Base-by-base conservation (phyloP, 2,329 filamentous ascomycete genomes). In the Geosmithia putterillii region DNA sequence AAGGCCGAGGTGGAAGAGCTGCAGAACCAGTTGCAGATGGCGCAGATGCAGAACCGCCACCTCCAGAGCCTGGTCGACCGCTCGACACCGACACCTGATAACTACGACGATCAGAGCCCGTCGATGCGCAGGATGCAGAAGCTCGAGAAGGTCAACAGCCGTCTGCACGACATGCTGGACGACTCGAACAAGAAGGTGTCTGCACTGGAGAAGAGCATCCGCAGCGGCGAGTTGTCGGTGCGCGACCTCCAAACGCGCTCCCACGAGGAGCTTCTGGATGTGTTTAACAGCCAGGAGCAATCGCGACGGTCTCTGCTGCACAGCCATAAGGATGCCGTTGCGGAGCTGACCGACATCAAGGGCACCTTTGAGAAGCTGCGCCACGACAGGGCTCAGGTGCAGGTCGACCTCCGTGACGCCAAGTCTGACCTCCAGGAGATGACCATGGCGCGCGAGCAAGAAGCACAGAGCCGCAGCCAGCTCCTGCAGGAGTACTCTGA, bases 181-280 rank as follows among this genome's bases (percentile, higher is more conserved):
- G 88, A 95, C 59, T 95, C 90, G 3, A 73, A 83, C 17, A 90
- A 86, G 70, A 95, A 95, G 65, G 83, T 95, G 2, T 95, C 90
- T 7, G 77, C 83, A 1, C 66, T 96, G 19, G 92, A 96, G 62
- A 84, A 86, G 58, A 88, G 81, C 47, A 82, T 96, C 45, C 84
- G 83, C 45, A 85, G 82, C 32, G 92, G 89, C 12, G 86, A 95
- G 59, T 70, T 96, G 5, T 92, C 87, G 0, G 70, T 95, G 38
- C 84, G 88, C 41, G 90, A 96, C 60, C 79, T 96, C 39, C 89
- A 95, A 60, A 84, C 89, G 2, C 89, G 86, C 58, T 94, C 88
- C 6, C 88, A 96, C 52, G 89, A 95, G 57, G 92, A 96, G 60
- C 79, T 96, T 17, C 84, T 94, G 50, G 88, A 95, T 49, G 73